These are phyloP conservation scores for Teunomyces panamensis DNA, from an alignment of 805 yeast species.

Conservation along the genomic window DNA sequence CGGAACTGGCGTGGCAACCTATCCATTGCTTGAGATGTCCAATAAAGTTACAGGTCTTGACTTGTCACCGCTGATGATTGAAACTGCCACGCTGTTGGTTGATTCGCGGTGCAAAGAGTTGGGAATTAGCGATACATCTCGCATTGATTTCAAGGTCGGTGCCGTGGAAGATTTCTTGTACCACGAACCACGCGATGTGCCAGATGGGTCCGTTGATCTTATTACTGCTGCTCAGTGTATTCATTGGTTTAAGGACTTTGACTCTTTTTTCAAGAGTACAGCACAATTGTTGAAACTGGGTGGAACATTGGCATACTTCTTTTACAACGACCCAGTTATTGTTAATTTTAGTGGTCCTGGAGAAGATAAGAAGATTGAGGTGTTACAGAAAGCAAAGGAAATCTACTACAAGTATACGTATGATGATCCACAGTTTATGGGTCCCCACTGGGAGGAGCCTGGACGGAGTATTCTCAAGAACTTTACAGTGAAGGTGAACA, in stretches of 20 bases:
- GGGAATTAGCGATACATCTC: constrained; percentile 20
- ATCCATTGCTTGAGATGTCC: constrained; percentile 40
- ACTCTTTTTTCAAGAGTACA: constrained; percentile 27
- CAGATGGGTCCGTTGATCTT: constrained; percentile 27
- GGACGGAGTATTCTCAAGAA: constrained; percentile 59
- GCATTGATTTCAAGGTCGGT: constrained; percentile 30
- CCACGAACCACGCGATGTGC: constrained; percentile 11
- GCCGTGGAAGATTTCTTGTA: constrained; percentile 30
- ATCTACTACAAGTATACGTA: constrained; percentile 40
- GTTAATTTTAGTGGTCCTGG: constrained; percentile 22
- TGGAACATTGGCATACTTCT: constrained; percentile 45
- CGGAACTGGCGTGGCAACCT: constrained; percentile 53
- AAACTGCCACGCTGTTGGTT: constrained; percentile 35
- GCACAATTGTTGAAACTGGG: constrained; percentile 34
- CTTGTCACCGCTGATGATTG: constrained; percentile 46
- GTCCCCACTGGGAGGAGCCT: constrained; percentile 84
- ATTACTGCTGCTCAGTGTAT: constrained; percentile 43
- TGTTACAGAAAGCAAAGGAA: constrained; percentile 19
- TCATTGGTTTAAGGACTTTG: constrained; percentile 42
- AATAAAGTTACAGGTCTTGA: constrained; percentile 45
- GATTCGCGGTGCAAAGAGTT: constrained; percentile 21
- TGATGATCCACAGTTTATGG: constrained; percentile 44
- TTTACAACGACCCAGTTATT: constrained; percentile 39
- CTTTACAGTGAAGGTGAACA: constrained; percentile 39
- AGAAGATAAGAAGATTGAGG: constrained; percentile 11